Evolutionary conservation across 2,329 filamentous ascomycete species (phyloP), one percentile per base, ranked within the genome.

Genomic region (Penicillium thymicola): DNA sequence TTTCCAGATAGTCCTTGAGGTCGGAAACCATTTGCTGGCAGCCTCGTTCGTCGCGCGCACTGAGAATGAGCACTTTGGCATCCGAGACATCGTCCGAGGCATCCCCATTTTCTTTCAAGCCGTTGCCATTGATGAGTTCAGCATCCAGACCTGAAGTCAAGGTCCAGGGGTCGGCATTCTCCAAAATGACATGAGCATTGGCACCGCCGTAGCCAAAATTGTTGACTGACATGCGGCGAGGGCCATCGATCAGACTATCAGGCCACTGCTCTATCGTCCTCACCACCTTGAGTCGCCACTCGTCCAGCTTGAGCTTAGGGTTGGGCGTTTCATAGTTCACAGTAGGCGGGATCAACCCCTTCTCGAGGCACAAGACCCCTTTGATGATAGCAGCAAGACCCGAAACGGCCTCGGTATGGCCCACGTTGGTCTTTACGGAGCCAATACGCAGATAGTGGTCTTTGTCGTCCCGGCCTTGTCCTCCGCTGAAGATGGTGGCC

Each of bases 11-110:
- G 9, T 28, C 21, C 30, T 44, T 34, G n/a, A 51, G 3, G n/a
- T 50, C 37, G 0, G 13, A n/a, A 2, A 46, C 45, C 50, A 55
- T 46, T 5, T 14, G 9, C 32, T 32, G 40, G 9, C 38, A 45
- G 46, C 25, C 38, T 13, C 21, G 53, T 21, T 55, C 47, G 30
- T 55, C 54, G 9, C 43, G 43, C 5, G 28, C 46, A n/a, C 53
- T 55, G 16, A 55, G 46, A 2, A 55, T 30, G 1, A 55, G 11
- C 6, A 54, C 34, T 38, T 46, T 53, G 40, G 10, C 13, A 7
- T 36, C 28, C 28, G 28, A 28, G 28, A 9, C 28, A 28, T 28
- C 1, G 28, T 28, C 28, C 28, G 9, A 10, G 28, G 4, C 25
- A 28, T 28, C 8, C 27, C 28, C 28, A 30, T 30, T 30, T 2